These are phyloP conservation scores for Vanderwaltozyma polyspora DNA, from an alignment of 805 yeast species.

Conservation along the genomic window DNA sequence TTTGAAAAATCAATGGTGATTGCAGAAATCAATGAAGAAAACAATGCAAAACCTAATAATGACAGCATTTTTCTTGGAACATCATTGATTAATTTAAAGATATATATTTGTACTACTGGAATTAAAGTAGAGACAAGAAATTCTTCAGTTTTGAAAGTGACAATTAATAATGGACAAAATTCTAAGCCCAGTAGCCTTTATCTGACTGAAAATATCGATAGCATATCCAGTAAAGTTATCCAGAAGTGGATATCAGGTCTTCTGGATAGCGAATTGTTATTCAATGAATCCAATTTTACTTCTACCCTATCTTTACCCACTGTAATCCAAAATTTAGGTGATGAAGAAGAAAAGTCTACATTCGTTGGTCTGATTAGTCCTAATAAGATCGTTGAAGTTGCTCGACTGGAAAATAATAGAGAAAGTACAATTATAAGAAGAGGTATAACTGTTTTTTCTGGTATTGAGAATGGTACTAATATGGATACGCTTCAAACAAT, in stretches of 20 bases:
- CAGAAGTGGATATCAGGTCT: slow-evolving; percentile 34
- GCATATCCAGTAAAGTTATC: slow-evolving; percentile 22
- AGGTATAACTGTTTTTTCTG: slow-evolving; percentile 8
- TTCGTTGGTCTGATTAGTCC: slow-evolving; percentile 13
- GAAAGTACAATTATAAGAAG: slow-evolving; percentile 17
- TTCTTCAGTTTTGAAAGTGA: slow-evolving; percentile 16
- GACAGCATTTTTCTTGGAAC: slow-evolving; percentile 4
- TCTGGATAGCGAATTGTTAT: slow-evolving; percentile 25
- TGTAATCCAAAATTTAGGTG: slow-evolving; percentile 5
- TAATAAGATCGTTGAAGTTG: slow-evolving; percentile 11
- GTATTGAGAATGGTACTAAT: background rate
- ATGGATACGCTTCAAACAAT: slow-evolving; percentile 10
- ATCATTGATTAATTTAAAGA: slow-evolving; percentile 7
- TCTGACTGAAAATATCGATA: slow-evolving; percentile 17
- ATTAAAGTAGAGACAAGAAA: slow-evolving; percentile 14
- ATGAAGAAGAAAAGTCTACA: slow-evolving; percentile 6
- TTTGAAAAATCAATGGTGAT: slow-evolving; percentile 22
- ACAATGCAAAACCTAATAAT: background rate
- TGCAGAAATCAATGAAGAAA: slow-evolving; percentile 5
- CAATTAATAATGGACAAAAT: background rate
- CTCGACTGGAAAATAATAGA: slow-evolving; percentile 9
- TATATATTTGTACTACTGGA: slow-evolving; percentile 7
- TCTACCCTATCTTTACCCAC: slow-evolving; percentile 23
- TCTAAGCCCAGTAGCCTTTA: slow-evolving; percentile 5
- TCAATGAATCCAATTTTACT: slow-evolving; percentile 23